Evolutionary conservation across 2,329 filamentous ascomycete species (phyloP), one percentile per base, ranked within the genome.

Genomic region (Apiospora hydei): DNA sequence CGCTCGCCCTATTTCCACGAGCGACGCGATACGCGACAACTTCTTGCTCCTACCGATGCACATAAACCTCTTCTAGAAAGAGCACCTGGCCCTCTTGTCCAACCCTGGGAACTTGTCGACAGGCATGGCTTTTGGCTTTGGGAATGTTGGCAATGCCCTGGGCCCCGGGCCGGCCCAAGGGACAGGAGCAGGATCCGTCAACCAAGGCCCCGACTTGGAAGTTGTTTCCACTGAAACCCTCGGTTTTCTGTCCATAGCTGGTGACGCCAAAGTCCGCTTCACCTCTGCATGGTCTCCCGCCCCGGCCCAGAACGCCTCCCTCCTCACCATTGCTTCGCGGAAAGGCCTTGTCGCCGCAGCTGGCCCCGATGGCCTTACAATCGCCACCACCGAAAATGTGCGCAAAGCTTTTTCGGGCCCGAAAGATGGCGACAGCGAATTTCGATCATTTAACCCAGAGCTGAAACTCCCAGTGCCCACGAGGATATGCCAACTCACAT

Each of bases 261-360:
- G 94, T 78, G 94, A 97, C 78, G 90, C 92, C 72, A 98, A 96
- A 83, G 84, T 98, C 76, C 93, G 92, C 80, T 85, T 98, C 57
- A 94, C 94, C 21, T 88, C 91, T 26, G 86, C 92, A 80, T 98
- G 96, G 95, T 89, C 93, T 53, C 85, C 89, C 49, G 86, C 93
- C 34, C 96, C 96, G 44, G 86, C 92, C 2, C 86, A 93, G 5
- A 94, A 92, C 64, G 91, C 94, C 16, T 97, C 94, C 2, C 91
- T 99, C 49, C 87, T 99, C 74, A 93, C 92, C 79, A 89, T 98
- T 76, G 95, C 96, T 71, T 92, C 94, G 44, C 89, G 87, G 73
- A 92, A 91, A 81, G 94, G 94, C 53, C 87, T 99, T 30, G 86
- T 98, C 71, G 96, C 96, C 43, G 96, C 95, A 68, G 96, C 94